phyloP scores from a whole-genome alignment of 441 rosid genomes.

The Populus trichocarpa region DNA sequence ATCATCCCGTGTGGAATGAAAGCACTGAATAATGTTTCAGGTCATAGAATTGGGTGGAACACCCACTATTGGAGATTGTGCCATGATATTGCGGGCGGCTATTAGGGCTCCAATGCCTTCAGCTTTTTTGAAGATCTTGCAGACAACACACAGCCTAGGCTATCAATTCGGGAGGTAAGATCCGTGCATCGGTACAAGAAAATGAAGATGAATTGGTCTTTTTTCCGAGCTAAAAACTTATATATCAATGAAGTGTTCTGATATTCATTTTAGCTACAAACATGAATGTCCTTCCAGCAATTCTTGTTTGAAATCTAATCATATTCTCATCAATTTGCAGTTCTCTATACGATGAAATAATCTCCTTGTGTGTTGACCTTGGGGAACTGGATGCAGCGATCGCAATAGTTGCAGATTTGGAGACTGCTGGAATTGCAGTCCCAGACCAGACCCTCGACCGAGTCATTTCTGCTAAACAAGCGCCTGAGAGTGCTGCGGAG shows the following conservation, averaged over 20 bases:
- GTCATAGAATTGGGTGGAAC: constrained; percentile 30
- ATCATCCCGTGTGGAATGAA: constrained; percentile 1
- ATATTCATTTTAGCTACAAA: not conserved
- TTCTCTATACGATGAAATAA: not conserved
- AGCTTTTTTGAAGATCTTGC: constrained; percentile 81
- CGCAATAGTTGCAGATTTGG: constrained; percentile 90
- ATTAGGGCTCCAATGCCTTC: constrained; percentile 87
- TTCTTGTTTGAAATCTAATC: not conserved
- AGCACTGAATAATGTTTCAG: constrained; percentile 35
- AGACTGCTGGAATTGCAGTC: constrained; percentile 64
- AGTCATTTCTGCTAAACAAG: constrained; percentile 76
- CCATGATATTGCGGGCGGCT: constrained; percentile 78
- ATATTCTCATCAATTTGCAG: not conserved
- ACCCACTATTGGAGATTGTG: constrained; percentile 90
- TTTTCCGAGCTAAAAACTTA: not conserved
- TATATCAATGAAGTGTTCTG: not conserved
- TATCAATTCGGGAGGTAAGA: constrained; percentile 80
- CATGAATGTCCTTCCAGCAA: not conserved
- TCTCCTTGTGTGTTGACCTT: not conserved
- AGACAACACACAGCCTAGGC: constrained; percentile 67
- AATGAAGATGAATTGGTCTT: not conserved
- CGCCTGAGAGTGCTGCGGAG: constrained; percentile 29
- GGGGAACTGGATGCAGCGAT: constrained; percentile 54
- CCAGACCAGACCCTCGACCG: constrained; percentile 76
- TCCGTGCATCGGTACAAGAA: not conserved